phyloP scores from a whole-genome alignment of 495 filamentous ascomycete species.

The Podospora tetraspora region DNA sequence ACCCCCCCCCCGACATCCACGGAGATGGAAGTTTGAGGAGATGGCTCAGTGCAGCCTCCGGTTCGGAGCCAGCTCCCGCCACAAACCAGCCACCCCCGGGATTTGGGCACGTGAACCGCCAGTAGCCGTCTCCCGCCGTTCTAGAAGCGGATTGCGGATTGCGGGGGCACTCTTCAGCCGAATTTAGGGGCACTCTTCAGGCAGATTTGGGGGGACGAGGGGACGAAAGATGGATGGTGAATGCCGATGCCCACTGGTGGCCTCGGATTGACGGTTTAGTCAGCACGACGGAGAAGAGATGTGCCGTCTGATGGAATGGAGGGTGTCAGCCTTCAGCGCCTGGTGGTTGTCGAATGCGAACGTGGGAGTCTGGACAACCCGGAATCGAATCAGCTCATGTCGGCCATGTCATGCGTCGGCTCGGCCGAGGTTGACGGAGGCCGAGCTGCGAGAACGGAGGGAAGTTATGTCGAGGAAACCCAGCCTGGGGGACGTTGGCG shows the following conservation, averaged over 20 bases:
- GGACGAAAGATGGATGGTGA: not conserved
- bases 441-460: not conserved
- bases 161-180: not conserved
- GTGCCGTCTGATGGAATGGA: not conserved
- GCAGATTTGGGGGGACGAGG: too few relatives aligned
- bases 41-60: conserved; percentile 2
- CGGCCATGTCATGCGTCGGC: not conserved
- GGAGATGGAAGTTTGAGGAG: not conserved
- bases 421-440: not conserved
- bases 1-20: not conserved
- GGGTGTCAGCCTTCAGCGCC: not conserved
- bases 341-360: not conserved
- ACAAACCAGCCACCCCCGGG: not conserved
- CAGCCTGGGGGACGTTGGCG: not conserved
- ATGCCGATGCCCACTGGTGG: not conserved
- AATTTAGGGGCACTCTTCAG: not conserved
- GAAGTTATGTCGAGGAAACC: not conserved
- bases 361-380: not conserved
- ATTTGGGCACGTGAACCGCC: not conserved
- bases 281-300: not conserved
- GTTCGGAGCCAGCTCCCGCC: conserved; percentile 1
- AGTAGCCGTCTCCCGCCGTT: not conserved
- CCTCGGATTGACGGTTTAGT: not conserved
- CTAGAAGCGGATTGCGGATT: not conserved
- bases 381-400: not conserved